Conservation (phyloP, 139 green algal species). For the Chlamydomonas sphaeroides region DNA sequence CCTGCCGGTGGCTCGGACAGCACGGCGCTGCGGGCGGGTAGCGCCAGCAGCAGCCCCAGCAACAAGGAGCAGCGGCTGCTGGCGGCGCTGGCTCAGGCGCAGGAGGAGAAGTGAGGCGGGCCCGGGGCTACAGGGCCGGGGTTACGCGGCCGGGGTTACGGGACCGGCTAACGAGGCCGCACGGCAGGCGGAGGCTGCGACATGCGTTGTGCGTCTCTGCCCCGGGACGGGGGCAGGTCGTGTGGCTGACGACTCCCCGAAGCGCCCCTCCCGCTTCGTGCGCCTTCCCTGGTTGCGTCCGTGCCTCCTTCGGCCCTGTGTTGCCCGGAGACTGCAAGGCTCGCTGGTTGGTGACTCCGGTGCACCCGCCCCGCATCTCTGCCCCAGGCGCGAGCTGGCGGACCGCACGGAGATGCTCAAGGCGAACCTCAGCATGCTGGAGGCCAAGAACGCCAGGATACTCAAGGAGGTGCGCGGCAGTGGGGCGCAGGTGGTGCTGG, state of each 20-base stretch:
- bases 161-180: no score
- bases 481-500: no score
- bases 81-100: slow-evolving; percentile 13
- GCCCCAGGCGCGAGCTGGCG: not conserved
- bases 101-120: slow-evolving; percentile 19
- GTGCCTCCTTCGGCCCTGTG: no score
- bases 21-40: not conserved
- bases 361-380: not conserved
- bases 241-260: not conserved
- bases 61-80: slow-evolving; percentile 24
- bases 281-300: not conserved
- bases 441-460: slow-evolving; percentile 11
- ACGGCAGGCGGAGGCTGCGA: no score
- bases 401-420: not conserved
- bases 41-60: not conserved
- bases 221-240: no score
- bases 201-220: no score
- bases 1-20: no score
- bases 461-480: no score
- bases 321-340: no score
- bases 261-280: not conserved
- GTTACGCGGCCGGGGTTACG: no score
- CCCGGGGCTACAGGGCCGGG: not conserved
- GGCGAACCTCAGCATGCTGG: slow-evolving; percentile 14
- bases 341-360: no score